Base-by-base conservation (phyloP, 306 rosid species). In the Quercus gilva region DNA sequence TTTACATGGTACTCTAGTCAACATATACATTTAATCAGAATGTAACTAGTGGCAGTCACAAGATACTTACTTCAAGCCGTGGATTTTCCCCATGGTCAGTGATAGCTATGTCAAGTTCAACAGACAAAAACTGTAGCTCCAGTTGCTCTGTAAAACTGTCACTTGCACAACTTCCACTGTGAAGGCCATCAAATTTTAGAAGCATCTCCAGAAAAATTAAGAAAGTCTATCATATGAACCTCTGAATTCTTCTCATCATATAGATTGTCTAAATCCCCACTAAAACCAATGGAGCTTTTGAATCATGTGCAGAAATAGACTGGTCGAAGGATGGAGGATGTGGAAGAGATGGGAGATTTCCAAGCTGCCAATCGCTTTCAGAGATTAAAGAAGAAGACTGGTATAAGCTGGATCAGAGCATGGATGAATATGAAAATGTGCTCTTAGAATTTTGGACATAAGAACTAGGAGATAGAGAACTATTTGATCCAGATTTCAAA, bases 301-400 rank as follows among this genome's bases (percentile, higher is more conserved):
- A 74, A 55, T 63, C 83, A 23, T 69, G 78, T 2, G 83, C 69
- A 69, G 83, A 75, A 65, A 56, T 71, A 21, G 85, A 49, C 75
- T 71, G 85, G 78, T 73, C 23, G 60, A 55, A 75, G 23, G 81
- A 31, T 33, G 84, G 78, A 75, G 88, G 88, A 65, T 76, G 78
- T 3, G 88, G 85, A 71, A 81, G 88, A 76, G 78, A 85, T 7
- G 85, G 88, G 73, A 85, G 59, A 37, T 85, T 85, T 26, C 85
- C 88, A 79, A 85, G 85, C 20, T 85, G 88, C 60, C 69, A 45
- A 63, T 74, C 52, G 75, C 85, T 55, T 71, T 85, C 83, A 43
- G 85, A 78, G 75, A 23, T 61, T 2, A 83, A 68, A 23, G 88
- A 80, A 68, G 87, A 84, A 6, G 88, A 85, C 81, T 81, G 85